Evolutionary conservation across 1,284 basidiomycete species (phyloP).

Genomic region (Tylopilus sp.): DNA sequence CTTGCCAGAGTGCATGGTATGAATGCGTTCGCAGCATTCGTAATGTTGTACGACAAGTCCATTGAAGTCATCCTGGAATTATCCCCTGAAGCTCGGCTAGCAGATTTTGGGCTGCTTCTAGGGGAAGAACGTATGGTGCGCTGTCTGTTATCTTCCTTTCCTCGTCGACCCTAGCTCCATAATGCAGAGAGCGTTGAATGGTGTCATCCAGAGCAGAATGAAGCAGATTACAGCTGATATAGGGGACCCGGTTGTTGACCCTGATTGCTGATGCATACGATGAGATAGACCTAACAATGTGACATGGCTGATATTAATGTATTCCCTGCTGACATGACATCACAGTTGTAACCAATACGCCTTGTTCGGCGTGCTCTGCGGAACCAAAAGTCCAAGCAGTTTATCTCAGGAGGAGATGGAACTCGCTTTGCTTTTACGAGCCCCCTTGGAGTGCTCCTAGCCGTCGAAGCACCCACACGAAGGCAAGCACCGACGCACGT

Average conservation of each 20-base stretch:
- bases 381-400: conserved; percentile 21
- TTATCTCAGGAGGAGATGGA: conserved; percentile 9
- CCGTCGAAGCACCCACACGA: conserved; percentile 6
- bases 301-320: conserved; percentile 29
- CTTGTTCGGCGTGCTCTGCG: conserved; percentile 14
- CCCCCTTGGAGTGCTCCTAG: background rate
- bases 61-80: conserved; percentile 54
- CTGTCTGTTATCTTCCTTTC: conserved; percentile 8
- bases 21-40: conserved; percentile 62
- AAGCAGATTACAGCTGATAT: conserved; percentile 27
- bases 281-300: conserved; percentile 6
- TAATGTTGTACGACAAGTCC: conserved; percentile 55
- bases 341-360: conserved; percentile 29
- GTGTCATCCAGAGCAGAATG: conserved; percentile 37
- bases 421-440: conserved; percentile 12
- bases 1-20: conserved; percentile 53
- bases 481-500: conserved; percentile 6
- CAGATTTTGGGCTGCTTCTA: conserved; percentile 45
- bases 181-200: conserved; percentile 36
- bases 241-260: conserved; percentile 11
- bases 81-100: conserved; percentile 44
- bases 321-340: conserved; percentile 28
- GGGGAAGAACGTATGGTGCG: conserved; percentile 55
- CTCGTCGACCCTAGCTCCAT: conserved; percentile 8
- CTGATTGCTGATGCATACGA: conserved; percentile 15